A percentile compares a stretch with the other conserved stretches of the same genome.
phyloP scores from a whole-genome alignment of 495 filamentous ascomycete genomes.

The Penicillium coprophilum region DNA sequence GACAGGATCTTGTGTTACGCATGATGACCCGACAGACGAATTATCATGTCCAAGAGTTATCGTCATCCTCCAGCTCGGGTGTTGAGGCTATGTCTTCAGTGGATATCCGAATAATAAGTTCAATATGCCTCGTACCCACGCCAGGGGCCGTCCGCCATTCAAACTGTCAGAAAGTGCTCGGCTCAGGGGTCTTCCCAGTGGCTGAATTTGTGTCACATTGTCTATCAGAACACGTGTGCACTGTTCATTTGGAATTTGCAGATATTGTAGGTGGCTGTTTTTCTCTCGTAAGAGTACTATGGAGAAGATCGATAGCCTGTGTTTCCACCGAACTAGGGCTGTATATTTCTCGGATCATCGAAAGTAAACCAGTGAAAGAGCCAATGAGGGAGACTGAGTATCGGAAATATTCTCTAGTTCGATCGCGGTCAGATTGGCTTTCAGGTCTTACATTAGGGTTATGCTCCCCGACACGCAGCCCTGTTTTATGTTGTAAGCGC shows the following conservation, averaged over 20 bases:
- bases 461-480: conserved; percentile 1
- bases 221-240: background rate
- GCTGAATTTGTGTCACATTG: background rate
- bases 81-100: background rate
- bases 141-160: background rate
- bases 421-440: conserved; percentile 7
- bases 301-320: background rate
- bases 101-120: background rate
- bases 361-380: background rate
- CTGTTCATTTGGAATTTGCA: background rate
- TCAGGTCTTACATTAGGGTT: background rate
- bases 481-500: background rate
- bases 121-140: background rate
- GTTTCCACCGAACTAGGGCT: background rate
- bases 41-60: background rate
- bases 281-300: background rate
- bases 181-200: background rate
- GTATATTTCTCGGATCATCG: background rate
- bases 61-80: background rate
- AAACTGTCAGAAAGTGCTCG: background rate
- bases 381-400: background rate
- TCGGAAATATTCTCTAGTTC: background rate
- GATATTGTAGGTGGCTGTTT: background rate
- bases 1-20: background rate
- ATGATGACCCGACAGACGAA: conserved; percentile 1